Conservation (phyloP, 2,329 filamentous ascomycete genomes). For the Sclerotinia trifoliorum region DNA sequence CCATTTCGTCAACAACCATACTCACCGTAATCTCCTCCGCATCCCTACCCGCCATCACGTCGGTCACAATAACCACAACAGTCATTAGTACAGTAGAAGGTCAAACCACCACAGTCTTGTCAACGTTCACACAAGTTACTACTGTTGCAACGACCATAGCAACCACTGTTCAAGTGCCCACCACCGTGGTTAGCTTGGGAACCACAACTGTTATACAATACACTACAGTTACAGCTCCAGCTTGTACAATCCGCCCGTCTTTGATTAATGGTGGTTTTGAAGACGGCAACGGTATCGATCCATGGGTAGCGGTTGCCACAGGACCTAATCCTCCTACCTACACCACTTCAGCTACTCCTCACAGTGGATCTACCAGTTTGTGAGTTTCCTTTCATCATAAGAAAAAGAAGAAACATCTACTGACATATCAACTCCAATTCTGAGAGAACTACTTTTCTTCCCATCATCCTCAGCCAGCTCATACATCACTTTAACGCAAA, state of each 20-base stretch:
- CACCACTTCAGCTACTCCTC: neutral
- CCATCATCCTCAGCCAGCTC: neutral
- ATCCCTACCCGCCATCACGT: conserved; percentile 2
- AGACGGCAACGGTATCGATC: neutral
- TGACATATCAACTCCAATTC: neutral
- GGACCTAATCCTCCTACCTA: conserved; percentile 2
- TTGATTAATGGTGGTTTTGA: conserved; percentile 1
- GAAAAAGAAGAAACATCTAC: neutral
- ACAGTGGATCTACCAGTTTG: conserved; percentile 10
- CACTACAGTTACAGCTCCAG: neutral
- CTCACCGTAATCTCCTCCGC: neutral
- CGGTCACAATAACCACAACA: conserved; percentile 14
- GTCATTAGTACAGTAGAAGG: conserved; percentile 5
- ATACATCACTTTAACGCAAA: neutral
- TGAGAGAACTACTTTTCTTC: conserved; percentile 4
- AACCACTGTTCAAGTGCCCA: conserved; percentile 6
- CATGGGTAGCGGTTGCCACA: neutral
- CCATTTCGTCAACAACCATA: neutral
- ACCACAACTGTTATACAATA: conserved; percentile 7
- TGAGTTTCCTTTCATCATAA: neutral
- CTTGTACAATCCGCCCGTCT: neutral
- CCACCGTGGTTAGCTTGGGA: neutral
- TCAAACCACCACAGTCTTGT: neutral
- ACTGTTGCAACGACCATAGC: neutral
- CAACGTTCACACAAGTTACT: conserved; percentile 11